A percentile compares a stretch with the other conserved stretches of the same genome.
Conservation (phyloP, 1,284 basidiomycete species). For the Ustilago trichophora region DNA sequence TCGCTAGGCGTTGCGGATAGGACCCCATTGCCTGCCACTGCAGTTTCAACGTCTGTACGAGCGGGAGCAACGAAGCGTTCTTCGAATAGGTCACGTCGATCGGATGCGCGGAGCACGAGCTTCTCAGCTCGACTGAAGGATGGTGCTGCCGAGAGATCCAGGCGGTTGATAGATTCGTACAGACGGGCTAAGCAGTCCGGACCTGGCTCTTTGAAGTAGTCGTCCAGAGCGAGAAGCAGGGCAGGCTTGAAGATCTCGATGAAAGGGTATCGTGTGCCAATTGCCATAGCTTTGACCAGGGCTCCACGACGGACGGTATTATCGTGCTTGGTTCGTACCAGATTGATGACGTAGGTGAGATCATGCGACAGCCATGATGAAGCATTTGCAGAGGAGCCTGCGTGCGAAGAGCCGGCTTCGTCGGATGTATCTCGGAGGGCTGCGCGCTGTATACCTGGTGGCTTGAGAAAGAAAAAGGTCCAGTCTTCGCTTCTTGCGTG, state of each 20-base stretch:
- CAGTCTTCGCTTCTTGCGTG: slow-evolving; percentile 94
- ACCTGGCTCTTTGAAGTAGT: slow-evolving; percentile 88
- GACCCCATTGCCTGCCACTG: background rate
- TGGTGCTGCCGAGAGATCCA: slow-evolving; percentile 85
- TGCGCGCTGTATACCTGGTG: slow-evolving; percentile 17
- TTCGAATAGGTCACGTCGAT: slow-evolving; percentile 83
- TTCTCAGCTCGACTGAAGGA: slow-evolving; percentile 81
- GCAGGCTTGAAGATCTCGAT: slow-evolving; percentile 99
- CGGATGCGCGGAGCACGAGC: slow-evolving; percentile 85
- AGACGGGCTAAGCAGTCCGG: slow-evolving; percentile 86
- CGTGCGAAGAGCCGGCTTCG: slow-evolving; percentile 1
- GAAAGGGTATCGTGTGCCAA: slow-evolving; percentile 92
- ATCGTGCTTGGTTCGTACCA: slow-evolving; percentile 93
- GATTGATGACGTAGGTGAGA: slow-evolving; percentile 81
- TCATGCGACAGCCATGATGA: slow-evolving; percentile 34
- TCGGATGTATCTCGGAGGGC: slow-evolving; percentile 4
- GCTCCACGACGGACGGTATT: slow-evolving; percentile 87
- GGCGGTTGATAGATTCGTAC: slow-evolving; percentile 90
- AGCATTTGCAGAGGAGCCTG: slow-evolving; percentile 6
- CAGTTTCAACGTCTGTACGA: slow-evolving; percentile 12
- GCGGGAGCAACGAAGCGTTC: slow-evolving; percentile 71
- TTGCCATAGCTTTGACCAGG: slow-evolving; percentile 92
- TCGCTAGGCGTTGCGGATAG: slow-evolving; percentile 1
- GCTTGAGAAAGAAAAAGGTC: slow-evolving; percentile 90
- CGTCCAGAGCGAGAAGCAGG: slow-evolving; percentile 89